Evolutionary conservation across 1,284 basidiomycete genomes (phyloP), one percentile per base, ranked within the genome.

Genomic region (Irpex rosettiformis): DNA sequence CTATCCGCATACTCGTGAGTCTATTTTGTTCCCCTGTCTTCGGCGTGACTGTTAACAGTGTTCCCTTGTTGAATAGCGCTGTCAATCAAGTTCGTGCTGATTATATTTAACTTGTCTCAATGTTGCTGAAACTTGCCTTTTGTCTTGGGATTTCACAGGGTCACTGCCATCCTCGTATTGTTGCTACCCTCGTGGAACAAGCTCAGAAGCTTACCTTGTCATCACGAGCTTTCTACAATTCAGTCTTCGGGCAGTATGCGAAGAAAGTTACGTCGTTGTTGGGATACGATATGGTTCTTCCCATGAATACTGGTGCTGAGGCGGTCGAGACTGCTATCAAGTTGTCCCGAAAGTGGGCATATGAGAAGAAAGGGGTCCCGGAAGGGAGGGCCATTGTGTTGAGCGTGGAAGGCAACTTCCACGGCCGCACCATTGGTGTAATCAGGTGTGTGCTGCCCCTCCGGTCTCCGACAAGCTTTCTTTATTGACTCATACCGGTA

Each of bases 261-360:
- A 82, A 94, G 75, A 86, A 88, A 73, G 79, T 98, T 58, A 96
- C 92, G 11, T 76, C 85, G 65, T 82, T 93, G 75, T 94, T 96
- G 67, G 89, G 88, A 13, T 96, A 92, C 70, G 93, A 94, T 62
- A 96, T 96, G 88, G 94, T 98, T 8, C 81, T 99, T n/a, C 96
- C 96, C 22, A 98, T 99, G 95, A 99, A 99, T 81, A 99, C 96
- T 0, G 96, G 96, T 47, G 96, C 95, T 1, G 96, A 99, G 72
- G 96, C 96, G 6, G 96, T 99, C 61, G 96, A 99, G 78, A 97
- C 95, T 0, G 78, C 81, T 18, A 67, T 91, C 64, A 93, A 94
- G 80, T 81, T 97, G 22, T 87, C 94, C 0, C 79, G 94, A 65
- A 96, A 96, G 77, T 97, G 95, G 94, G 94, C 85, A 59, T 96